Percentiles rank a stretch among this genome's conserved stretches.
phyloP scores from a whole-genome alignment of 2,329 filamentous ascomycete species.

The Fusarium gaditjirri region DNA sequence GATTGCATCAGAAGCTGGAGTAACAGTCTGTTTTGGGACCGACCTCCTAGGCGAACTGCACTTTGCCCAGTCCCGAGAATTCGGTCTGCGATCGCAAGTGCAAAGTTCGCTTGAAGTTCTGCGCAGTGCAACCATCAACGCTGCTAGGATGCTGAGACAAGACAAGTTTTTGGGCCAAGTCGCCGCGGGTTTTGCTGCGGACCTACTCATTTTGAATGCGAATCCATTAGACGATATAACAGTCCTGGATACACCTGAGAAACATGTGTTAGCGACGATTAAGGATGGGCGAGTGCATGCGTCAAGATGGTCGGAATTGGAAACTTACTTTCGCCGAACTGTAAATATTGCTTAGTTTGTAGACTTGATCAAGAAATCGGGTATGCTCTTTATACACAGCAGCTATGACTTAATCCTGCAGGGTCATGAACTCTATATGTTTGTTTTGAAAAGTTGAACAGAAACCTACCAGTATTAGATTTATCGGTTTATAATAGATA shows the following conservation, averaged over 20 bases:
- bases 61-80: not conserved
- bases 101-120: not conserved
- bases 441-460: no score
- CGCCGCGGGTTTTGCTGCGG: not conserved
- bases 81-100: not conserved
- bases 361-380: not conserved
- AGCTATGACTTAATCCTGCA: no score
- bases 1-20: not conserved
- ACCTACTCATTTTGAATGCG: not conserved
- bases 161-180: not conserved
- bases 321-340: not conserved
- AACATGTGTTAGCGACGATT: not conserved
- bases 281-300: not conserved
- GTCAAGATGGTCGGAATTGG: not conserved
- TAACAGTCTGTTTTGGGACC: not conserved
- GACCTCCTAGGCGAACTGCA: not conserved
- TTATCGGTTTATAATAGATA: no score
- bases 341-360: not conserved
- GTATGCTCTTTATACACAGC: no score
- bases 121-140: not conserved
- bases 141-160: not conserved
- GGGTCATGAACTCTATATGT: no score
- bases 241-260: not conserved
- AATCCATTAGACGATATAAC: not conserved
- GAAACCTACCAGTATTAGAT: no score